Conservation (phyloP, 1,284 basidiomycete genomes). For the Violaceomyces palustris region DNA sequence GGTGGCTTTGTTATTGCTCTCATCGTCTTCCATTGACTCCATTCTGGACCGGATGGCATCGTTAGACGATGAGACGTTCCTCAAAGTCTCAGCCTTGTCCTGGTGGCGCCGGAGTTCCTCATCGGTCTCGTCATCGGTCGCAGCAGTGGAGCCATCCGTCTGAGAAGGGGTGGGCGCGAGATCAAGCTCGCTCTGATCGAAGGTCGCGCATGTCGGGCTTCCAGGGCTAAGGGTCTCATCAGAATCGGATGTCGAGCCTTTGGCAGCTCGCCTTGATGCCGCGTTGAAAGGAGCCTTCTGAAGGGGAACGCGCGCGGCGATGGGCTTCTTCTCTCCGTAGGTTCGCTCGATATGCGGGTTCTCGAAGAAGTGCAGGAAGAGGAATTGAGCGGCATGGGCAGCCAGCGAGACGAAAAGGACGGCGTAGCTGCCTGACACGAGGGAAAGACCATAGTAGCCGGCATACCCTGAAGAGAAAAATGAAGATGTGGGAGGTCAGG, state of each 20-base stretch:
- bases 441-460: conserved; percentile 84
- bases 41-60: conserved; percentile 16
- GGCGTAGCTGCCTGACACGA: conserved; percentile 79
- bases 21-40: neutral
- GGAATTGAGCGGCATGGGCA: conserved; percentile 90
- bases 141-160: conserved; percentile 24
- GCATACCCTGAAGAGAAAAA: conserved; percentile 29
- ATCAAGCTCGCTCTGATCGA: too few relatives aligned
- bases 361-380: conserved; percentile 92
- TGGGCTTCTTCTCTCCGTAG: conserved; percentile 44
- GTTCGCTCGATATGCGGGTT: conserved; percentile 70
- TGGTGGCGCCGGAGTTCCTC: conserved; percentile 7
- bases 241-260: neutral
- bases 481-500: too few relatives aligned
- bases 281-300: conserved; percentile 34
- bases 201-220: too few relatives aligned
- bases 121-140: conserved; percentile 19
- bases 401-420: conserved; percentile 88
- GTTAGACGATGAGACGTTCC: conserved; percentile 20
- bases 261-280: conserved; percentile 29
- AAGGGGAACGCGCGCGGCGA: conserved; percentile 19
- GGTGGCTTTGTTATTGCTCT: conserved; percentile 5
- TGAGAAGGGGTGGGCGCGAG: conserved; percentile 22
- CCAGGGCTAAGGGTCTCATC: too few relatives aligned
- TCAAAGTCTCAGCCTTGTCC: conserved; percentile 7